These are phyloP conservation scores for Saccharomycopsis capsularis DNA, from an alignment of 805 yeast species.

Conservation along the genomic window DNA sequence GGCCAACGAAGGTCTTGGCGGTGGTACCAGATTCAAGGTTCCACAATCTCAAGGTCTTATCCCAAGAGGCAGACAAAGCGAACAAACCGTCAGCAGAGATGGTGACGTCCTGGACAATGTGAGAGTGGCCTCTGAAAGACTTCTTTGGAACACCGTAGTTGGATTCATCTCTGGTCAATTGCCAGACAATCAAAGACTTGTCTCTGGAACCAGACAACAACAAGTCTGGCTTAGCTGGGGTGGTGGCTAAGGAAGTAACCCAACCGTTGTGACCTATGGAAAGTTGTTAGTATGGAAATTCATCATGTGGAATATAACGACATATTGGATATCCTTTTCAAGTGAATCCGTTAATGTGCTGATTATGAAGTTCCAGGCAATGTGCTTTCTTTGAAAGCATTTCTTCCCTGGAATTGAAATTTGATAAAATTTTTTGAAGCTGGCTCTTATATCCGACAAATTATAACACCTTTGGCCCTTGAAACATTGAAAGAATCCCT, in stretches of 20 bases:
- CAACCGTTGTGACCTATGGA: slow-evolving; percentile 72
- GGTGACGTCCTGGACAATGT: slow-evolving; percentile 96
- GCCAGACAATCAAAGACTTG: slow-evolving; percentile 97
- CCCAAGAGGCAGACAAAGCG: slow-evolving; percentile 99
- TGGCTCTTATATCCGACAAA: too few species aligned
- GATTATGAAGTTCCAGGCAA: too few species aligned
- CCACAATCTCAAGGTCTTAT: slow-evolving; percentile 98
- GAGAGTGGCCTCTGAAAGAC: slow-evolving; percentile 97
- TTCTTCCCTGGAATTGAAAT: too few species aligned
- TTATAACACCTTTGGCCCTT: too few species aligned
- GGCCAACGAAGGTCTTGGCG: slow-evolving; percentile 94
- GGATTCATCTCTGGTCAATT: slow-evolving; percentile 91
- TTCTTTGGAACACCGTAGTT: slow-evolving; percentile 97
- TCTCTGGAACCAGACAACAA: slow-evolving; percentile 98
- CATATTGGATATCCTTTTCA: too few species aligned
- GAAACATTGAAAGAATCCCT: too few species aligned
- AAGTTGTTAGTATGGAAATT: too few species aligned
- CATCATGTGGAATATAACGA: too few species aligned
- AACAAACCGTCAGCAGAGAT: slow-evolving; percentile 96
- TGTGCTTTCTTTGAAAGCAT: too few species aligned
- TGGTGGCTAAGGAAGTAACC: slow-evolving; percentile 98
- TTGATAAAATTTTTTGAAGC: too few species aligned
- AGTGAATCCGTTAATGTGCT: too few species aligned
- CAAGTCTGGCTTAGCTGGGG: slow-evolving; percentile 96
- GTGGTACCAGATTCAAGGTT: slow-evolving; percentile 90